phyloP scores from a whole-genome alignment of 1,139 yeast genomes.

The Lodderomyces metapsilosis region DNA sequence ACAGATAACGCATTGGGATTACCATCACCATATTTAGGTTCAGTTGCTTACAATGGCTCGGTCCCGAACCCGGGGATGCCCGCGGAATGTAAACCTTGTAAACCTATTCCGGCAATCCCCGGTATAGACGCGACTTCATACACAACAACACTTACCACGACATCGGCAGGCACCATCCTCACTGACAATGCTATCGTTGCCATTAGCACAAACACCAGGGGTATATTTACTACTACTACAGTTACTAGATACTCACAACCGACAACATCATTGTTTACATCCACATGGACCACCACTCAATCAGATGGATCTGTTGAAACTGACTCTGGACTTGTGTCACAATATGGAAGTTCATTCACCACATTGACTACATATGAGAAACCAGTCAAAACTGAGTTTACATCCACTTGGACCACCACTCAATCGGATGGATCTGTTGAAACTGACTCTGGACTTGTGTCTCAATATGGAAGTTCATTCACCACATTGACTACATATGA shows the following conservation, averaged over 20 bases:
- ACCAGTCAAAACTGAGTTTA: too few relatives aligned
- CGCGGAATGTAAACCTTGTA: too few relatives aligned
- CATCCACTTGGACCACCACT: too few relatives aligned
- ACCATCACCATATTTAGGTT: slow-evolving; percentile 10
- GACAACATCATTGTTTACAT: slow-evolving; percentile 12
- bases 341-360: too few relatives aligned
- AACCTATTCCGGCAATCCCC: too few relatives aligned
- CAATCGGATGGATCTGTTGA: too few relatives aligned
- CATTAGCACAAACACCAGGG: not conserved
- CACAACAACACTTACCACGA: too few relatives aligned
- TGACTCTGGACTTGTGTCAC: slow-evolving; percentile 16
- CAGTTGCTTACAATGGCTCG: slow-evolving; percentile 13
- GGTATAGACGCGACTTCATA: too few relatives aligned
- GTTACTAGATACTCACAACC: slow-evolving; percentile 4
- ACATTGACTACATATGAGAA: too few relatives aligned
- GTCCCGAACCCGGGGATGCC: slow-evolving; percentile 12
- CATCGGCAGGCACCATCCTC: not conserved
- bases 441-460: too few relatives aligned
- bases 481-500: too few relatives aligned
- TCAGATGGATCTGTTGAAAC: slow-evolving; percentile 18
- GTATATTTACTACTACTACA: not conserved
- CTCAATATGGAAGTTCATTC: too few relatives aligned
- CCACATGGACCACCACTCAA: slow-evolving; percentile 19
- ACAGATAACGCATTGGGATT: slow-evolving; percentile 17
- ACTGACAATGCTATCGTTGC: not conserved